These are phyloP conservation scores for Clonostachys rhizophaga DNA, from an alignment of 2,329 filamentous ascomycete genomes.

Conservation along the genomic window DNA sequence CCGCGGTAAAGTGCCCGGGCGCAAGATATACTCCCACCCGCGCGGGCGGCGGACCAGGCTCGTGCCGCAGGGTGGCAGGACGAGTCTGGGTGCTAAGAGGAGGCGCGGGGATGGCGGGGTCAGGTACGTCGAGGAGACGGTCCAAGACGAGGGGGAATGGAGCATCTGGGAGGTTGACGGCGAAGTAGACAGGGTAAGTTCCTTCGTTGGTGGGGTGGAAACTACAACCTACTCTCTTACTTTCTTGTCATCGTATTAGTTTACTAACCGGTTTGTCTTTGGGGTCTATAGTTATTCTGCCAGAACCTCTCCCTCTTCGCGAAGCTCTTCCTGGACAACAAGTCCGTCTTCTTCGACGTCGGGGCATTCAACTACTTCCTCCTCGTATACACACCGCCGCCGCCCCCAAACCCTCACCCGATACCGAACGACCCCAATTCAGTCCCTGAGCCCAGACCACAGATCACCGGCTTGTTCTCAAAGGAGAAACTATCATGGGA, in stretches of 20 bases:
- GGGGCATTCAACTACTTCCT: constrained; percentile 92
- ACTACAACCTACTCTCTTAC: not conserved
- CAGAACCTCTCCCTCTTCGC: constrained; percentile 95
- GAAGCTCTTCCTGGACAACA: constrained; percentile 96
- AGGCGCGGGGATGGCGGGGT: constrained; percentile 25
- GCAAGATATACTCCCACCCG: constrained; percentile 67
- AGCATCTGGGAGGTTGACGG: constrained; percentile 92
- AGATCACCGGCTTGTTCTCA: constrained; percentile 91
- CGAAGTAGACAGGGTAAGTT: constrained; percentile 67
- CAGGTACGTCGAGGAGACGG: constrained; percentile 35
- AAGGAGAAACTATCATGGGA: constrained; percentile 99
- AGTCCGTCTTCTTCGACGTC: constrained; percentile 97
- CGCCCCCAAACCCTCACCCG: constrained; percentile 2
- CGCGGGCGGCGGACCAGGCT: constrained; percentile 34
- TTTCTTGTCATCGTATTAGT: not conserved
- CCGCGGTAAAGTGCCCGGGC: constrained; percentile 53
- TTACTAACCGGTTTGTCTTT: constrained; percentile 5
- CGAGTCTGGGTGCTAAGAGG: constrained; percentile 26
- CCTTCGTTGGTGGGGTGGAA: not conserved
- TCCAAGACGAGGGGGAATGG: constrained; percentile 65
- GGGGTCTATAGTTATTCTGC: constrained; percentile 63
- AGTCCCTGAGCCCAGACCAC: constrained; percentile 13
- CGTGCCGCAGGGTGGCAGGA: constrained; percentile 21
- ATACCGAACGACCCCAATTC: not conserved
- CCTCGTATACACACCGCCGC: constrained; percentile 64